These are phyloP conservation scores for Aureobasidium sp. DNA, from an alignment of 2,329 filamentous ascomycete genomes.

Conservation along the genomic window DNA sequence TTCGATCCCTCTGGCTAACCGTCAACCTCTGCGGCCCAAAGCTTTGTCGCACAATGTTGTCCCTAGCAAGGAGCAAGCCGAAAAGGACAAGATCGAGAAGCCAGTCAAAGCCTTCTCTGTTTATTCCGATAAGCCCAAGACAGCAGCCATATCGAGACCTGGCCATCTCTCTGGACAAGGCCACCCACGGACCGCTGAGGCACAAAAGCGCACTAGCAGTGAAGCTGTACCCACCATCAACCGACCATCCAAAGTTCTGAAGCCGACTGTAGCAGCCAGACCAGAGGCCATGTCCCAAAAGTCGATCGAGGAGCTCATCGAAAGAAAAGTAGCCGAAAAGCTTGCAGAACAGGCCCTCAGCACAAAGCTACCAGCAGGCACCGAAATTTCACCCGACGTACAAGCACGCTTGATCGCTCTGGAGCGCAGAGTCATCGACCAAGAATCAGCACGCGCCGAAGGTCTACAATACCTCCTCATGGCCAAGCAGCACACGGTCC, in stretches of 20 bases:
- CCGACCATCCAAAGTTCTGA: slow-evolving; percentile 32
- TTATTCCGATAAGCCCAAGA: slow-evolving; percentile 64
- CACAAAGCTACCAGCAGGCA: slow-evolving; percentile 40
- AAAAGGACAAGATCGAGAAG: slow-evolving; percentile 48
- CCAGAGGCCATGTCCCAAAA: slow-evolving; percentile 40
- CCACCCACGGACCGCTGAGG: slow-evolving; percentile 21
- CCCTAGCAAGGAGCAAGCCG: slow-evolving; percentile 42
- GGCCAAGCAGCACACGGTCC: slow-evolving; percentile 81
- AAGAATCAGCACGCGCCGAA: slow-evolving; percentile 67
- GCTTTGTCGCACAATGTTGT: slow-evolving; percentile 65
- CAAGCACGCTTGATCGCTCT: slow-evolving; percentile 74
- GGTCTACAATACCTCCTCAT: slow-evolving; percentile 81
- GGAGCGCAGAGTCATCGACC: slow-evolving; percentile 70
- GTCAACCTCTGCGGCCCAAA: slow-evolving; percentile 73
- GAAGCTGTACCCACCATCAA: slow-evolving; percentile 27
- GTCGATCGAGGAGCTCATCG: slow-evolving; percentile 82
- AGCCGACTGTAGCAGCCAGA: slow-evolving; percentile 27
- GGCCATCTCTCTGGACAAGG: slow-evolving; percentile 12
- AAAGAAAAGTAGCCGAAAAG: slow-evolving; percentile 84
- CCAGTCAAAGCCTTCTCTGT: slow-evolving; percentile 79
- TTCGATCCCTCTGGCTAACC: slow-evolving; percentile 33
- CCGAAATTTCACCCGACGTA: slow-evolving; percentile 61
- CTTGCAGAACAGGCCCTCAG: slow-evolving; percentile 63
- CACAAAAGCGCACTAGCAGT: slow-evolving; percentile 36
- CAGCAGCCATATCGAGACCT: slow-evolving; percentile 20